These are phyloP conservation scores for Fraxinus baroniana DNA, from an alignment of 305 asterid species.

Conservation along the genomic window DNA sequence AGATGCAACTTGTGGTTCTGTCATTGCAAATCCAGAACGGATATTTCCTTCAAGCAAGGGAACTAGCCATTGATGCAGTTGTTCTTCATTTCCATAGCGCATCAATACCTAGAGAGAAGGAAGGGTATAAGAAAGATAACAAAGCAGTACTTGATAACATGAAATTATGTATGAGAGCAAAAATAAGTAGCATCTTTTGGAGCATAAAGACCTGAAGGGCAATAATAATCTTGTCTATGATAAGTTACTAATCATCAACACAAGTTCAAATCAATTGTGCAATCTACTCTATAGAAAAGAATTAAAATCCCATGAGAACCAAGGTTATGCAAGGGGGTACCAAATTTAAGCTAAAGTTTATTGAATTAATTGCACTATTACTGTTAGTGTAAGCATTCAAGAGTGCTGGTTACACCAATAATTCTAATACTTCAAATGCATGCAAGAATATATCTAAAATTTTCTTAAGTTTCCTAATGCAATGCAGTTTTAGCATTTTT, in stretches of 20 bases:
- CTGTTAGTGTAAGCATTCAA: neutral
- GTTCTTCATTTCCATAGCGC: constrained; percentile 86
- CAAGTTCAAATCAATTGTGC: neutral
- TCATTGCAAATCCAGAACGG: constrained; percentile 97
- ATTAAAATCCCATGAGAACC: neutral
- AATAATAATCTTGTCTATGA: neutral
- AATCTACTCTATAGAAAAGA: neutral
- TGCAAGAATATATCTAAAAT: neutral
- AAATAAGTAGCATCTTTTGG: neutral
- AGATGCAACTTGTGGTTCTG: constrained; percentile 97
- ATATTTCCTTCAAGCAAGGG: constrained; percentile 89
- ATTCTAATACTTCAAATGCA: neutral
- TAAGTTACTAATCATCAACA: neutral
- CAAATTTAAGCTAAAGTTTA: neutral
- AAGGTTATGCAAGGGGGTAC: neutral
- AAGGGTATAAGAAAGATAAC: constrained; percentile 12
- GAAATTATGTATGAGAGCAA: constrained; percentile 1
- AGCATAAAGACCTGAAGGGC: constrained; percentile 1
- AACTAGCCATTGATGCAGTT: constrained; percentile 75
- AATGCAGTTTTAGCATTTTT: neutral
- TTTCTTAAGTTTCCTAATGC: neutral
- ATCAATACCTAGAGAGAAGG: constrained; percentile 59
- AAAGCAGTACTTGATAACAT: neutral
- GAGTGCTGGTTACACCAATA: neutral
- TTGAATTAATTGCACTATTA: neutral